Evolutionary conservation across 106 monocot genomes (phyloP), one percentile per base, ranked within the genome.

Genomic region (Apostasia ramifera): DNA sequence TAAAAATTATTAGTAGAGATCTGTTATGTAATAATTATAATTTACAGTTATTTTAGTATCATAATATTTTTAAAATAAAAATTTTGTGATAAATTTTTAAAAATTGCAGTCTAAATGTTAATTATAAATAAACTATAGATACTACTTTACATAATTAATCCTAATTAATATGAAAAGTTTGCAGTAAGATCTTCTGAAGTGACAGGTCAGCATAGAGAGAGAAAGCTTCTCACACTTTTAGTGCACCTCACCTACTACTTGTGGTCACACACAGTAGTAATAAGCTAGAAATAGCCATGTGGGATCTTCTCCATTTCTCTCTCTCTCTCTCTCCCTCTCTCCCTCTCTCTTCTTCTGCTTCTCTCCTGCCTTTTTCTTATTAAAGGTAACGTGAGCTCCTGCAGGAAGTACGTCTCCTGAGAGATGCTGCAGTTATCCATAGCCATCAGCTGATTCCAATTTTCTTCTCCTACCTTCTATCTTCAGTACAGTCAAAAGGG

Each of bases 341-440:
- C 44, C 43, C 7, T 62, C 62, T 44, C 41, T 62, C 43, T 44
- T 40, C 44, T 44, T 44, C 62, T 6, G 12, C 44, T 62, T 44
- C 44, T 44, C 44, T 43, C 62, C 12, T 43, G 2, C 62, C 62
- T 44, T 62, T n/a, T 62, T 44, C 13, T 44, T n/a, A 41, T 62
- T 62, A 62, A 62, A 62, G 76, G 8, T 61, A 76, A 76, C 69
- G 53, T 76, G 76, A 62, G 51, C 54, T 53, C 37, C 55, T 59
- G 55, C 69, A 66, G 57, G 5, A 13, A 55, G 50, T 48, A 57
- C 58, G 48, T 66, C 52, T 10, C 46, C 43, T 50, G 61, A 74
- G 56, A 40, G 67, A 74, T 83, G 73, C 73, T 81, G 71, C 88
- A 84, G 88, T 88, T 88, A 84, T 44, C 78, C 40, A 74, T 88